Evolutionary conservation across 768 basidiomycete species (phyloP), one percentile per base, ranked within the genome.

Genomic region (Galerina marginata): DNA sequence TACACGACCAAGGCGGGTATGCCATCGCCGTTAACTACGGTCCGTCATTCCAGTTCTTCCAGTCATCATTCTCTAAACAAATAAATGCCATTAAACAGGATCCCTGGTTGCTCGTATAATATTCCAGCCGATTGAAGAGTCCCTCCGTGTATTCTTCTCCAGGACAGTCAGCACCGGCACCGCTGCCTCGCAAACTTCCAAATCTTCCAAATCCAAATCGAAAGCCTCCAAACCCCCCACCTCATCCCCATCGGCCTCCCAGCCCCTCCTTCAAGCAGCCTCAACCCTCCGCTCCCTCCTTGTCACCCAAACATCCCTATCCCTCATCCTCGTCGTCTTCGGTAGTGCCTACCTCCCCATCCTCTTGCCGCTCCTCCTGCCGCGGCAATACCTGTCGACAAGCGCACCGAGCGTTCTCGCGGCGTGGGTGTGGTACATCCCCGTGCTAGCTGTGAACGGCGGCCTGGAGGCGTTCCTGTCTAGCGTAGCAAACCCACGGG

Each of bases 1-100:
- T 96, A 51, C 79, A 87, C 47, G 91, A 96, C 71, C 95, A 98
- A 74, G 96, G 94, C 4, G 96, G 95, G 1, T 99, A 97, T 72
- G 96, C 96, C 0, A 81, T 99, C 11, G 96, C 97, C 11, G 90
- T 91, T 40, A 99, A 98, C 73, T 99, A 99, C 71, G 97, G 96
- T 92, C 54, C 50, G 84, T 71, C 11, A 16, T 33, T 69, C 36
- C 25, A n/a, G 16, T 15, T 16, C 45, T 57, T 20, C 20, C 5
- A 26, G 42, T 14, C n/a, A 12, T 25, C 10, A 29, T 29, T 20
- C 29, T n/a, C 44, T 54, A 23, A 29, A 52, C 14, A 23, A 23
- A 58, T 57, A 33, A 33, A 48, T 46, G 9, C 36, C 11, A 11
- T 52, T 40, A 25, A 16, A 3, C 66, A 96, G 96, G 96, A 51